Percentiles rank a stretch among this genome's conserved stretches.
Evolutionary conservation across 2,329 filamentous ascomycete species (phyloP).

Genomic region (Cryphonectria parasitica): DNA sequence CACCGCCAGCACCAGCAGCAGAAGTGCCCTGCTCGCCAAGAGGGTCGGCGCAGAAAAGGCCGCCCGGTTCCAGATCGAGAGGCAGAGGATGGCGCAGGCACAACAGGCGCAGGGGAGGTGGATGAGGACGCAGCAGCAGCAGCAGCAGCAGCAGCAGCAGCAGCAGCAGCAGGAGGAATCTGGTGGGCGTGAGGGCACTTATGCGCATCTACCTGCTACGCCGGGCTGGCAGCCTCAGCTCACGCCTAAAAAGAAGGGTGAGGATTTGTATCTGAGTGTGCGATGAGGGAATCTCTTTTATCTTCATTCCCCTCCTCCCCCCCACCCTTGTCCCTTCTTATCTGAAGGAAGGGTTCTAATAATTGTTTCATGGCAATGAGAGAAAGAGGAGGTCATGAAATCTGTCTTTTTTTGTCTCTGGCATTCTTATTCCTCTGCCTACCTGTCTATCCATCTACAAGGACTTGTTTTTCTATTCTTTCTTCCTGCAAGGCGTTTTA

Average conservation of each 20-base stretch:
- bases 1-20: neutral
- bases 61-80: slow-evolving; percentile 47
- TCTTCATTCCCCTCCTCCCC: too few species aligned
- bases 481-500: neutral
- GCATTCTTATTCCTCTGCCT: neutral
- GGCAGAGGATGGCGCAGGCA: slow-evolving; percentile 31
- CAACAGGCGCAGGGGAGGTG: slow-evolving; percentile 22
- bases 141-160: slow-evolving; percentile 1
- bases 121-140: slow-evolving; percentile 10
- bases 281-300: slow-evolving; percentile 39
- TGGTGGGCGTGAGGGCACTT: slow-evolving; percentile 15
- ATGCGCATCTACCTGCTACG: slow-evolving; percentile 46
- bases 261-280: slow-evolving; percentile 65
- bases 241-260: slow-evolving; percentile 68
- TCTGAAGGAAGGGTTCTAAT: neutral
- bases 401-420: neutral
- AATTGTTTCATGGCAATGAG: neutral
- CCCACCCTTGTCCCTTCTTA: too few species aligned
- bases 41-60: slow-evolving; percentile 55
- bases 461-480: neutral
- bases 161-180: neutral
- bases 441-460: neutral
- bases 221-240: slow-evolving; percentile 67
- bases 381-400: neutral
- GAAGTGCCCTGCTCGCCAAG: slow-evolving; percentile 55